Conservation (phyloP, 345 rosid species). For the Barbarea vulgaris region DNA sequence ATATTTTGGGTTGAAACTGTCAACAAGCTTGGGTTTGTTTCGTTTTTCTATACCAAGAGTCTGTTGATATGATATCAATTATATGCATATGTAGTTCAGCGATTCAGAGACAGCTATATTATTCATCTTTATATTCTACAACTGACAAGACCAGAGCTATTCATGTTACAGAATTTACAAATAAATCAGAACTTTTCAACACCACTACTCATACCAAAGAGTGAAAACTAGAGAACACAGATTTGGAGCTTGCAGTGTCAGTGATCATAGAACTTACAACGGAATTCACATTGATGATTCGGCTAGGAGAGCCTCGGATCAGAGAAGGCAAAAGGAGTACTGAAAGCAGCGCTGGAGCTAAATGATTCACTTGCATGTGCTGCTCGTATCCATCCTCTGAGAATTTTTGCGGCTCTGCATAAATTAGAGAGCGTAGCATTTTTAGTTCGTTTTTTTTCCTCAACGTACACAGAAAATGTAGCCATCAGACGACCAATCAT, state of each 20-base stretch:
- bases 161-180: background rate
- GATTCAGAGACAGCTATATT: background rate
- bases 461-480: conserved; percentile 10
- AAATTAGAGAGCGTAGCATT: conserved; percentile 21
- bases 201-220: conserved; percentile 17
- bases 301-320: conserved; percentile 91
- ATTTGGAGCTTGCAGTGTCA: conserved; percentile 9
- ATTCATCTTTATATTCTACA: background rate
- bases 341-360: conserved; percentile 90
- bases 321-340: conserved; percentile 90
- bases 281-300: conserved; percentile 91
- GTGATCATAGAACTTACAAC: conserved; percentile 66
- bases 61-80: background rate
- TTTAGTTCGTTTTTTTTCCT: conserved; percentile 1
- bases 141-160: background rate
- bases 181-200: background rate
- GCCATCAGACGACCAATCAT: background rate
- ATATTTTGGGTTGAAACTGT: background rate
- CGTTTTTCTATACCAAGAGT: background rate
- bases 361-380: conserved; percentile 98
- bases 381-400: conserved; percentile 90
- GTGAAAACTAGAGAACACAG: background rate
- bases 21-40: conserved; percentile 21
- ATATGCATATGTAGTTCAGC: conserved; percentile 13
- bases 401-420: conserved; percentile 78